Evolutionary conservation across 2,329 filamentous ascomycete genomes (phyloP), one percentile per base, ranked within the genome.

Genomic region (Cryphonectria radicalis): DNA sequence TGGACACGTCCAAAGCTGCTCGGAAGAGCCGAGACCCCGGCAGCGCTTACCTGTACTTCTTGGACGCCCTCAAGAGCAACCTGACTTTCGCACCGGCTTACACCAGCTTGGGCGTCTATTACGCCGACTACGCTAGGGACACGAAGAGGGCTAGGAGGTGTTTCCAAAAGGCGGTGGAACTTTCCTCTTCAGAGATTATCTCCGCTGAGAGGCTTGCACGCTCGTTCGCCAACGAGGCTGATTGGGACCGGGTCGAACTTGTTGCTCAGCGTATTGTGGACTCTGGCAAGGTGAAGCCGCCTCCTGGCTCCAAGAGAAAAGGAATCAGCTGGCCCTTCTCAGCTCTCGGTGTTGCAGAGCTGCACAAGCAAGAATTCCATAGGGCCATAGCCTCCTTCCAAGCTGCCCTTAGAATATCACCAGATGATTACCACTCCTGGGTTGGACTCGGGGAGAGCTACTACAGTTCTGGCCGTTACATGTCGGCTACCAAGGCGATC

Each of bases 361-460:
- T 98, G 79, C 98, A 97, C 82, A 96, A 94, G 79, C 94, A 97
- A 78, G 94, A 97, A 72, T 98, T 95, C 76, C 85, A 91, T 75
- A 92, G 93, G 78, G 94, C 94, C 50, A 94, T 98, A 68, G 91
- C 95, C 11, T 97, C 94, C 0, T 99, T 98, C 79, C 93, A 98
- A 77, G 90, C 93, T 1, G 95, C 96, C 14, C 84, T 99, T 46
- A 88, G 95, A 68, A 93, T 97, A 64, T 89, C 90, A 1, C 94
- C 95, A 0, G 85, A 91, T 59, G 94, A 98, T 80, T 98, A 98
- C 77, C 92, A 99, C 81, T 97, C 93, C 0, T 99, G 95, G 90
- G 93, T 99, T 35, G 96, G 96, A 0, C 86, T 99, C 1, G 96
- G 95, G n/a, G 96, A 99, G 82, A 97, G 94, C 78, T 99, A 99